These are phyloP conservation scores for Aphelidium insulamus DNA, from an alignment of 371 early-diverging fungal species.

Conservation along the genomic window DNA sequence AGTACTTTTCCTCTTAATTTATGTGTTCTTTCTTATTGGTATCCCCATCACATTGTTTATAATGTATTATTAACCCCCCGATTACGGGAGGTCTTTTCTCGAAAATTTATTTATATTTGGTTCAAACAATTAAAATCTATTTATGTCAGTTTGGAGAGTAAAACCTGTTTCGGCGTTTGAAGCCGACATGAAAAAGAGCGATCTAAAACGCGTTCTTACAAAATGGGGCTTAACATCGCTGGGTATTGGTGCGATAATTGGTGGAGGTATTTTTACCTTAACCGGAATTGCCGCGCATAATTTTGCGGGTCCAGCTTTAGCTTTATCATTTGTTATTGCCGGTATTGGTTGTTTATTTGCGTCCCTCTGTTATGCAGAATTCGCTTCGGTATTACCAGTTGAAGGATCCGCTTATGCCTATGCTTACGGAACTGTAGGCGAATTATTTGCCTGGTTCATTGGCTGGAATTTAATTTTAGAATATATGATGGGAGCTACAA, in stretches of 20 bases:
- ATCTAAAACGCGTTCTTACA: neutral
- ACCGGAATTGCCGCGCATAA: slow-evolving; percentile 1
- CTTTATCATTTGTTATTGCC: neutral
- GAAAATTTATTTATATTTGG: too few species aligned
- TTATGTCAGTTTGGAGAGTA: too few species aligned
- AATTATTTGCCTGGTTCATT: slow-evolving; percentile 1
- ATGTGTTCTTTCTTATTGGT: too few species aligned
- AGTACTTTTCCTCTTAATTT: too few species aligned
- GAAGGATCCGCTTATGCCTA: slow-evolving; percentile 2
- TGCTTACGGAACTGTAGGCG: slow-evolving; percentile 1
- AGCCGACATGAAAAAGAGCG: too few species aligned
- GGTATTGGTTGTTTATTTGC: neutral
- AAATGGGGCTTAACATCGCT: neutral
- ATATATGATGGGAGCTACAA: neutral
- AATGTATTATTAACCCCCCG: too few species aligned
- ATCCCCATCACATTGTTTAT: too few species aligned
- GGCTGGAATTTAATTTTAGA: slow-evolving; percentile 1
- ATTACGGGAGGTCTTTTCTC: too few species aligned
- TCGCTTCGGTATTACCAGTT: slow-evolving; percentile 1
- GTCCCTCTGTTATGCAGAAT: neutral
- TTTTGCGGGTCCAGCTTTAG: neutral
- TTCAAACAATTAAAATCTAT: too few species aligned
- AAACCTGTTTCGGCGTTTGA: too few species aligned
- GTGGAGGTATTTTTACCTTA: neutral
- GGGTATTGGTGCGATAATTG: slow-evolving; percentile 1